Base-by-base conservation (phyloP, 2,329 filamentous ascomycete genomes). In the Aphanocladium album region DNA sequence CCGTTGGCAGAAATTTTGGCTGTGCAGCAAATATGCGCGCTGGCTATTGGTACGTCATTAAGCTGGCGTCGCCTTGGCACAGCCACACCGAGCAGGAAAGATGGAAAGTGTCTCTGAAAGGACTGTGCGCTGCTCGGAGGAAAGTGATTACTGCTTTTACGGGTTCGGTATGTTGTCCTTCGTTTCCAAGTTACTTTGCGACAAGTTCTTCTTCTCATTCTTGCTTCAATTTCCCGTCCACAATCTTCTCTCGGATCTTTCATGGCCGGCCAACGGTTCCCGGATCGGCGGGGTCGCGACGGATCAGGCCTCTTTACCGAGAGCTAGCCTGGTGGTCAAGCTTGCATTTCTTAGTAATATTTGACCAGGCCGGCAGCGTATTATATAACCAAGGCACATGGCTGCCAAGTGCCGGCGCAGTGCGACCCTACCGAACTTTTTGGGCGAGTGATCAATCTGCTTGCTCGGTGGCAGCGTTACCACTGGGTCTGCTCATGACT, bases 21-120 rank as follows among this genome's bases (percentile, higher is more conserved):
- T 14, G 30, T 41, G 39, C 50, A 49, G 41, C 17, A 30, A 50
- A 35, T 45, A 27, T 25, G 57, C 47, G 25, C 23, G 41, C 17
- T n/a, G 27, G 35, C 25, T 16, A 55, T 55, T 60, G 57, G 43
- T 54, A 60, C 57, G 57, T 60, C 57, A 60, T 55, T 23, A 49
- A 60, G 43, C 33, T 35, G 30, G 57, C 57, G 57, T 45, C 30
- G 51, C 30, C 57, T 60, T 51, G 52, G 59, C 59, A 60, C 59
- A 60, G 59, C 59, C 59, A 60, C 59, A 50, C 50, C 27, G 9
- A 30, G 27, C 37, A 35, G 23, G 8, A 17, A 60, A 30, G 50
- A 9, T 17, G 4, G 35, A 30, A 19, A 49, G 30, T 51, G 46
- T 58, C 33, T 50, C 45, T 50, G 46, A 33, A 7, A 2, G 14